These are phyloP conservation scores for Staphylotrichum tortipilum DNA, from an alignment of 495 filamentous ascomycete genomes.

Conservation along the genomic window DNA sequence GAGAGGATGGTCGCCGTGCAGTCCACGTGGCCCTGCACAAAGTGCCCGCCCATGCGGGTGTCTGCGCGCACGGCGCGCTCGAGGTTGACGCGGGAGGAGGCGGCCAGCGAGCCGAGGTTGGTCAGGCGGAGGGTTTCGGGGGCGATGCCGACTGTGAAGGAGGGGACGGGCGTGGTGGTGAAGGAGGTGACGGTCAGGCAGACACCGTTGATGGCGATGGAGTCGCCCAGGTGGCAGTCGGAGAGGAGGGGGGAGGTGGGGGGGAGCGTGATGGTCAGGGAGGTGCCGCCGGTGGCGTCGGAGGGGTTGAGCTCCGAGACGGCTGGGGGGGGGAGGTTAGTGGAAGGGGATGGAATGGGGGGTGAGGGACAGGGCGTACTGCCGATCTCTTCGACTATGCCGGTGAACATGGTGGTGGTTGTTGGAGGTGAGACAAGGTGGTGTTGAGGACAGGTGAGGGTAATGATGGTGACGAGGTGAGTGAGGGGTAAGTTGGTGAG, in stretches of 20 bases:
- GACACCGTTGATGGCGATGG: constrained; percentile 81
- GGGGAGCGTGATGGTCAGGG: constrained; percentile 68
- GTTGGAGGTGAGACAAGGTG: not conserved
- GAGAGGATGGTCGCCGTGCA: constrained; percentile 64
- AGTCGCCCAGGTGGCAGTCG: constrained; percentile 83
- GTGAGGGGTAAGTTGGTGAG: too few species aligned
- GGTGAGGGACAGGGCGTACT: constrained; percentile 45
- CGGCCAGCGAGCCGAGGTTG: constrained; percentile 67
- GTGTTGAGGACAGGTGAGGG: too few species aligned
- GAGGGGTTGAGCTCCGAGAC: constrained; percentile 72
- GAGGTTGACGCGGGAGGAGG: constrained; percentile 63
- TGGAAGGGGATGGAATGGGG: not conserved
- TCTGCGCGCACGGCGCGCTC: constrained; percentile 82
- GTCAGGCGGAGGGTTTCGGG: constrained; percentile 96
- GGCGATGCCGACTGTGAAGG: constrained; percentile 89
- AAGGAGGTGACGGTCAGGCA: constrained; percentile 87
- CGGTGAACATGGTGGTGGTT: constrained; percentile 75
- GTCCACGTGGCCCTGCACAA: constrained; percentile 91
- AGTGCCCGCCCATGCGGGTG: constrained; percentile 85
- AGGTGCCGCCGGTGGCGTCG: constrained; percentile 77
- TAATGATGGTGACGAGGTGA: too few species aligned
- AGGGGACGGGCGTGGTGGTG: constrained; percentile 30
- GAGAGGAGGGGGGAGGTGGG: constrained; percentile 60
- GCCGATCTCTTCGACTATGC: constrained; percentile 90
- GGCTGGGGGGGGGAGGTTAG: constrained; percentile 40